Evolutionary conservation across 2,329 filamentous ascomycete genomes (phyloP), one percentile per base, ranked within the genome.

Genomic region (Escovopsis sp.): DNA sequence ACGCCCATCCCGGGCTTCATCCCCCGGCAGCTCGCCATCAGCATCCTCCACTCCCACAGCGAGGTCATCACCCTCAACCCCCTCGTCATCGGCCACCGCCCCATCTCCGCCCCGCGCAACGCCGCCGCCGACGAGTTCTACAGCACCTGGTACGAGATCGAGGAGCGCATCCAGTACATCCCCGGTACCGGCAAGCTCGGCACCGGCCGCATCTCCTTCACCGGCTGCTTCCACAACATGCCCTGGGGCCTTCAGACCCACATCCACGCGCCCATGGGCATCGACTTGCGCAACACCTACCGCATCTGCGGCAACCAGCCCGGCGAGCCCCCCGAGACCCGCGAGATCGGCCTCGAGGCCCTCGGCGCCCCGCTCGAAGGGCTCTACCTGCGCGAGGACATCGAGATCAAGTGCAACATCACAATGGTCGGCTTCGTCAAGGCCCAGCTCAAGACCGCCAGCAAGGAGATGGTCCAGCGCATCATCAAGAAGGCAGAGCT

Each of bases 81-180:
- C 4, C 72, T 84, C 40, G 79, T 84, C 26, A 69, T 80, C 45
- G 65, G 65, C 33, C 72, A 79, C 63, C 73, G 74, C 48, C 63
- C 75, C 45, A 80, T 82, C 56, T 66, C 76, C 42, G 77, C 80
- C 2, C 80, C 80, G 26, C 77, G 77, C 61, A 69, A 80, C 60
- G 78, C 79, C 48, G 70, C 75, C 43, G 65, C 76, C 49, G 80
- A 84, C 59, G 80, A 84, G 59, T 84, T 71, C 61, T 84, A 80
- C 60, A 76, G 76, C 48, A 80, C 79, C 28, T 84, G 80, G 80
- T 84, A 84, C 58, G 77, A 83, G 59, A 82, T 84, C 54, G 72
- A 65, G 44, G 72, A 84, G 66, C 72, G 77, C 52, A 78, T 84
- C 46, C 78, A 82, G 55, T 75, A 77, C 51, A 62, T 82, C 6